Conservation (phyloP, 805 yeast species). For the Cyberlindnera meyerae region DNA sequence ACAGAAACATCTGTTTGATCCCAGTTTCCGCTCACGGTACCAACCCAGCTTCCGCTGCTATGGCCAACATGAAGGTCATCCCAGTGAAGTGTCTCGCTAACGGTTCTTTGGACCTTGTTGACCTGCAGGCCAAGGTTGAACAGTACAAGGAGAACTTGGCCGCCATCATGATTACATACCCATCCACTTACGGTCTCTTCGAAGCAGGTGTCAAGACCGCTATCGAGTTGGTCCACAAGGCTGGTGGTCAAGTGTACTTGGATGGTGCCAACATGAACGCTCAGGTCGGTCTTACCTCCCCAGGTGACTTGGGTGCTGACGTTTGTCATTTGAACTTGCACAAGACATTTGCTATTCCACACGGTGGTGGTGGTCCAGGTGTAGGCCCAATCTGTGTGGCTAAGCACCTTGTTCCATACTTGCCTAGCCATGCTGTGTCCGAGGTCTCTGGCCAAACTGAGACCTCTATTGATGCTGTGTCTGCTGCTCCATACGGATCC, state of each 20-base stretch:
- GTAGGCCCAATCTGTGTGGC: conserved; percentile 97
- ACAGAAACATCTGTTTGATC: conserved; percentile 83
- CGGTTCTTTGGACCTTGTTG: conserved; percentile 82
- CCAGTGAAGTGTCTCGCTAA: conserved; percentile 81
- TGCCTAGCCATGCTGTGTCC: conserved; percentile 73
- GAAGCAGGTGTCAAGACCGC: conserved; percentile 88
- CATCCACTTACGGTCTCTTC: conserved; percentile 94
- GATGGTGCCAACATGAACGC: conserved; percentile 99
- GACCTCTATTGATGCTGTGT: conserved; percentile 66
- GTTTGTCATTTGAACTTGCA: conserved; percentile 96
- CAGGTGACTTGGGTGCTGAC: conserved; percentile 97
- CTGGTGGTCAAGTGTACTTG: conserved; percentile 94
- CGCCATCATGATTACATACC: conserved; percentile 94
- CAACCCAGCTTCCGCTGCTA: conserved; percentile 97
- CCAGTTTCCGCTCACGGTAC: conserved; percentile 99
- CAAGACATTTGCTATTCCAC: conserved; percentile 96
- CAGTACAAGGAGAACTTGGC: conserved; percentile 70
- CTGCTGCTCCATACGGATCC: conserved; percentile 94
- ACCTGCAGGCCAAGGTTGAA: conserved; percentile 66
- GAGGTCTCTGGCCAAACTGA: conserved; percentile 36
- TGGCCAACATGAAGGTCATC: conserved; percentile 93
- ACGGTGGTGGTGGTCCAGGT: conserved; percentile 99
- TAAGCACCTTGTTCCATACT: conserved; percentile 68
- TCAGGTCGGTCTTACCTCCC: conserved; percentile 94
- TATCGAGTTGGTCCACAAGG: conserved; percentile 72